Evolutionary conservation across 371 early-diverging fungal genomes (phyloP).

Genomic region (Mortierella sp.): DNA sequence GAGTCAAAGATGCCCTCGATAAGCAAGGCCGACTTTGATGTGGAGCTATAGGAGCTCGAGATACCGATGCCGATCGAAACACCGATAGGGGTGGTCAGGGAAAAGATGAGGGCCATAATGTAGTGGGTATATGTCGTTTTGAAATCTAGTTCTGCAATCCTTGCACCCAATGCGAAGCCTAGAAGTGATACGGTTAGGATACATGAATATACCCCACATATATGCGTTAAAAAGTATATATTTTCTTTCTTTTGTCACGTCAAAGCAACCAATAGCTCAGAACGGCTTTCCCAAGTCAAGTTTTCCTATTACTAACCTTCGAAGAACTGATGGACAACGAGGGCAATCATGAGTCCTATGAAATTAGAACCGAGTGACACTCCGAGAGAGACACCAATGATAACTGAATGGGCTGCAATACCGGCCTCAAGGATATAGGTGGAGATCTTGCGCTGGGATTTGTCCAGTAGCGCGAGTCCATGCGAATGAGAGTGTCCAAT

Average conservation of each 20-base stretch:
- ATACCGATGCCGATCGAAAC: slow-evolving; percentile 79
- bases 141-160: slow-evolving; percentile 68
- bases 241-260: no score
- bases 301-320: slow-evolving; percentile 71
- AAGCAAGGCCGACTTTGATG: slow-evolving; percentile 64
- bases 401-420: slow-evolving; percentile 86
- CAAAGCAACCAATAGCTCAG: no score
- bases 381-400: slow-evolving; percentile 88
- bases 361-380: slow-evolving; percentile 71
- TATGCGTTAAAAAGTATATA: no score
- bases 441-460: slow-evolving; percentile 35
- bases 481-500: slow-evolving; percentile 35
- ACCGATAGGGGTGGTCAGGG: slow-evolving; percentile 79
- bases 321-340: slow-evolving; percentile 89
- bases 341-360: slow-evolving; percentile 76
- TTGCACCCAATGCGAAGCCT: slow-evolving; percentile 84
- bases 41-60: slow-evolving; percentile 63
- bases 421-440: slow-evolving; percentile 81
- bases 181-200: slow-evolving; percentile 61
- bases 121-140: slow-evolving; percentile 53
- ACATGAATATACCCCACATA: no score
- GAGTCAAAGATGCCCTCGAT: slow-evolving; percentile 82
- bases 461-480: slow-evolving; percentile 29
- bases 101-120: slow-evolving; percentile 58
- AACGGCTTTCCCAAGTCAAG: no score